These are phyloP conservation scores for Proteromonas lacertae DNA, from an alignment of 352 stramenopile genomes.

Conservation along the genomic window DNA sequence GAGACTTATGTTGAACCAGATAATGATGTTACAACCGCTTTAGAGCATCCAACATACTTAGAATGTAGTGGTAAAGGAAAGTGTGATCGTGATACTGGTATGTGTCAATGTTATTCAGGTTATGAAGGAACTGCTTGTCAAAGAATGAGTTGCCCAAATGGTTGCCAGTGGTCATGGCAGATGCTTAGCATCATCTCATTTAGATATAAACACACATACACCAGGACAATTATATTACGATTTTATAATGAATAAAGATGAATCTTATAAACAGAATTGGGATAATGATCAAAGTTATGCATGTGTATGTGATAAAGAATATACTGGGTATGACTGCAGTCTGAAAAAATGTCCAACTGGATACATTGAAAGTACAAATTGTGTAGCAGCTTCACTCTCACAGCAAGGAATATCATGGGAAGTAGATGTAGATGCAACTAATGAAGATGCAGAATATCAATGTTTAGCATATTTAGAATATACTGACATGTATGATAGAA, in stretches of 20 bases:
- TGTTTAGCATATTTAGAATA: too few relatives aligned
- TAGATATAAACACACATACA: too few relatives aligned
- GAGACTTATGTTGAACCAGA: conserved; percentile 20
- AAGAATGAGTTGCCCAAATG: too few relatives aligned
- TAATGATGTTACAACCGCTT: conserved; percentile 11
- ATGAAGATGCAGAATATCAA: too few relatives aligned
- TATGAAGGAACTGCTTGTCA: conserved; percentile 29
- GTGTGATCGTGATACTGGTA: conserved; percentile 24
- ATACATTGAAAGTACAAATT: too few relatives aligned
- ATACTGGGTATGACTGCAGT: conserved; percentile 35
- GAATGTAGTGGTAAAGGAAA: conserved; percentile 30
- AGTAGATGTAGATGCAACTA: too few relatives aligned
- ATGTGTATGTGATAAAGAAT: conserved; percentile 49
- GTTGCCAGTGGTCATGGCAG: conserved; percentile 26
- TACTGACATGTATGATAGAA: too few relatives aligned
- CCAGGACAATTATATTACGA: too few relatives aligned
- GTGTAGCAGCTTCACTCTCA: too few relatives aligned
- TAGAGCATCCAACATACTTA: conserved; percentile 18
- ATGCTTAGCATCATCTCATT: conserved; percentile 28
- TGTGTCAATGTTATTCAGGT: conserved; percentile 18
- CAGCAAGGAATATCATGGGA: too few relatives aligned
- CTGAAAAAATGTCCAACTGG: conserved; percentile 24
- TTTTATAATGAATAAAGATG: conserved; percentile 32
- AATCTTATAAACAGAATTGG: conserved; percentile 31
- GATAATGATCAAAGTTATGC: conserved; percentile 38